Evolutionary conservation across 345 rosid genomes (phyloP), one percentile per base, ranked within the genome.

Genomic region (Murraya paniculata): DNA sequence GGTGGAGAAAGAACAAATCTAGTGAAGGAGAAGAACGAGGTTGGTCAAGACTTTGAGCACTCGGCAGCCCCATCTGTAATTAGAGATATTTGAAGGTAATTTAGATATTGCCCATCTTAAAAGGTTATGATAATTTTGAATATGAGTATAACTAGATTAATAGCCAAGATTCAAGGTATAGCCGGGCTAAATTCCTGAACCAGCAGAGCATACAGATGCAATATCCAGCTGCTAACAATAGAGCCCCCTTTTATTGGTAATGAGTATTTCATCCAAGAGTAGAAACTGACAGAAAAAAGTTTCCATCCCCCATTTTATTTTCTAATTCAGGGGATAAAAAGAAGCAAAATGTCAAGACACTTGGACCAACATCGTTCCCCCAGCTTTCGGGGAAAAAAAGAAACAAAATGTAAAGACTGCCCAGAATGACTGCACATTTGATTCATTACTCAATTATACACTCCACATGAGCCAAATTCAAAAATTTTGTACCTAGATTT

Each of bases 221-320:
- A 45, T 3, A 11, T 4, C 3, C 50, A 13, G 41, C 68, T 19
- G 11, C 25, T 14, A 9, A 21, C 38, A 28, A 30, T 7, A 3
- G 25, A 18, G 19, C 13, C 60, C 70, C 14, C 2, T 41, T 19
- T 74, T 45, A 64, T 73, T 45, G 30, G 50, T 14, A 21, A 4
- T 24, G 65, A 13, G 3, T 30, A 16, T 72, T 79, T 67, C 2
- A 7, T 33, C 19, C 24, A 45, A 45, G 50, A 11, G 50, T 41
- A 41, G 11, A 41, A 41, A 11, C 50, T 41, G 45, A 73, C 41
- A 31, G 48, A 9, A 57, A 64, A 64, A 58, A 56, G 64, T 62
- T 45, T 74, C 24, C 38, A 68, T 73, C 78, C 56, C 78, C 78
- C 70, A 41, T 67, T 74, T 79, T 79, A 68, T 73, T 79, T 62